Base-by-base conservation (phyloP, 208 protist genomes). In the Acanthamoeba polyphaga region DNA sequence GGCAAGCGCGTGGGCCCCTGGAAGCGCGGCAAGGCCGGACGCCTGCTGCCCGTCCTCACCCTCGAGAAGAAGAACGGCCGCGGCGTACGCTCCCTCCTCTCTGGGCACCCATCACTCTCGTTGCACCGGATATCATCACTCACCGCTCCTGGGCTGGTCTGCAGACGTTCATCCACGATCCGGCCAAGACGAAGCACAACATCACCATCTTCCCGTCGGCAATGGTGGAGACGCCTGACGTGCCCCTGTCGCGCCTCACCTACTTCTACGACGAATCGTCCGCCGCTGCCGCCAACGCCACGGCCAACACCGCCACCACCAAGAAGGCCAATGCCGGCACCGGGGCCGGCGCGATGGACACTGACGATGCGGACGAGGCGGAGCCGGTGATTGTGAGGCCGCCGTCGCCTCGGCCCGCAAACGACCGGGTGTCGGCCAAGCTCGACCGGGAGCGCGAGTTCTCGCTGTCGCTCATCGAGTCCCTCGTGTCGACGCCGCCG, bases 31-130 rank as follows among this genome's bases (percentile, higher is more conserved):
- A 82, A 82, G 46, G 74, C 74, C 43, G 74, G 74, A 5, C 74
- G 74, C 17, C 74, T 82, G 19, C 46, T 82, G 74, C 74, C 74
- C 12, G 74, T 82, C 43, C 74, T 82, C 74, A 82, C 74, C 24
- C 74, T 82, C 74, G 74, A 82, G 46, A 82, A 82, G 74, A 82
- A 82, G 46, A 82, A 82, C 74, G 74, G 74, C 32, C 74, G 74
- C 74, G 74, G 74, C 22, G 74, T 82, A 82, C 74, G 74, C 29
- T n/a, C 15, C 22, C 29, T 29, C 12, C 66, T 72, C 15, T 9
- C 10, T 10, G 1, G 9, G 1, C 60, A 29, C 7, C 29, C 22
- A 6, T 19, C 60, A 6, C 24, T 66, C 60, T 4, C 24, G 5
- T n/a, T 3, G 3, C 38, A 38, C 15, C 17, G 53, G 3, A 19